Percentiles rank a stretch among this genome's conserved stretches.
Conservation (phyloP, 495 filamentous ascomycete species). For the Neurospora sp. region DNA sequence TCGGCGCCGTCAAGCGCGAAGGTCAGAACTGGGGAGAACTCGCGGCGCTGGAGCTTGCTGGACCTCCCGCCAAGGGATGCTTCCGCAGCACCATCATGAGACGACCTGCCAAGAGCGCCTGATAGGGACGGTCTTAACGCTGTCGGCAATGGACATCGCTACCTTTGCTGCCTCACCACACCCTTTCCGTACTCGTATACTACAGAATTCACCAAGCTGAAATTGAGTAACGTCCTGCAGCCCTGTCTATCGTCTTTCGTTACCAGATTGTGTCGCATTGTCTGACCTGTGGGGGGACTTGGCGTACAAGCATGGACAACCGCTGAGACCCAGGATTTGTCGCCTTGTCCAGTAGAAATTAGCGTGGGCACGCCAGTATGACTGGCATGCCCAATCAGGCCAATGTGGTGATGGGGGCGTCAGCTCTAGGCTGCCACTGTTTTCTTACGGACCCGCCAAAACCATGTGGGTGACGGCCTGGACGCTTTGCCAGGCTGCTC, state of each 20-base stretch:
- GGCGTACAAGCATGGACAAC: background rate
- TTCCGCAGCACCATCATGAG: slow-evolving; percentile 20
- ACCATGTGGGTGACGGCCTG: background rate
- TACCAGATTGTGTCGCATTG: background rate
- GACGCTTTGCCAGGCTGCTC: background rate
- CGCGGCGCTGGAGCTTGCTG: slow-evolving; percentile 11
- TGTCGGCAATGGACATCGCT: background rate
- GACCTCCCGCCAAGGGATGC: slow-evolving; percentile 11
- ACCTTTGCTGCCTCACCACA: background rate
- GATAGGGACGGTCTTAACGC: background rate
- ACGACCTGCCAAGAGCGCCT: slow-evolving; percentile 5
- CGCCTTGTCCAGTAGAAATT: background rate
- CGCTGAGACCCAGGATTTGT: background rate
- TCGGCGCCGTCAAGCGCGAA: slow-evolving; percentile 6
- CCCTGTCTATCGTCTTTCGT: background rate
- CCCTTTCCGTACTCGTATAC: background rate
- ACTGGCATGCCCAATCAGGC: background rate
- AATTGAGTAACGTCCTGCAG: background rate
- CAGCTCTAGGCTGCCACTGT: background rate
- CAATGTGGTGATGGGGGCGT: background rate
- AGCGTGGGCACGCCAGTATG: background rate
- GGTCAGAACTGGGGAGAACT: slow-evolving; percentile 18
- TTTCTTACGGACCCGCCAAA: background rate
- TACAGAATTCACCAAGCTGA: background rate
- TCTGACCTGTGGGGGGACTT: background rate